A percentile compares a stretch with the other conserved stretches of the same genome.
phyloP scores from a whole-genome alignment of 164 flowering plant species.

The Annona squamosa region DNA sequence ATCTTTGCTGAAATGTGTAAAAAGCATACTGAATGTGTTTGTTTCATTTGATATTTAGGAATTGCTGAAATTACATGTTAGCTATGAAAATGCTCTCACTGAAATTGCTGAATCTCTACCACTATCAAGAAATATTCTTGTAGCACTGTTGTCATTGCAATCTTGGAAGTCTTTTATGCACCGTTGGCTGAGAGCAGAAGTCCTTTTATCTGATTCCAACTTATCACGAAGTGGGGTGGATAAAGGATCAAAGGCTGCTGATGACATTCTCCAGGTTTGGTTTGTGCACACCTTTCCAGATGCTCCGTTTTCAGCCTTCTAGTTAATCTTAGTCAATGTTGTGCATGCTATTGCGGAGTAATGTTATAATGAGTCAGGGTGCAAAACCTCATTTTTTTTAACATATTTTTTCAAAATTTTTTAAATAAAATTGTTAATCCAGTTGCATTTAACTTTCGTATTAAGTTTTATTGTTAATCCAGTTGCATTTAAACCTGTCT shows the following conservation, averaged over 20 bases:
- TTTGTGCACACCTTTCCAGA: neutral
- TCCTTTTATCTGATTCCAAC: slow-evolving; percentile 35
- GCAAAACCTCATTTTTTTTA: no score
- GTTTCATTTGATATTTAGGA: slow-evolving; percentile 27
- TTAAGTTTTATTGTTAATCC: no score
- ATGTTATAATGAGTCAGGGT: no score
- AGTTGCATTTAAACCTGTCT: no score
- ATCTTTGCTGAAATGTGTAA: neutral
- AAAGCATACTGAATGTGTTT: slow-evolving; percentile 1
- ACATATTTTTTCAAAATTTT: no score
- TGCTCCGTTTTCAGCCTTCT: neutral
- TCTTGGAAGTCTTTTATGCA: slow-evolving; percentile 90
- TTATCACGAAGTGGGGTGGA: slow-evolving; percentile 25
- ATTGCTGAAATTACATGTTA: slow-evolving; percentile 31
- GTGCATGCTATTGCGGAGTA: neutral
- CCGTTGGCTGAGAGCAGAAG: slow-evolving; percentile 58
- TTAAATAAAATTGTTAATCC: no score
- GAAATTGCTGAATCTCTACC: slow-evolving; percentile 71
- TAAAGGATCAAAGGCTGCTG: slow-evolving; percentile 61
- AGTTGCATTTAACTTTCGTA: no score
- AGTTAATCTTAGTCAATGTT: neutral
- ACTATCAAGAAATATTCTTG: slow-evolving; percentile 69
- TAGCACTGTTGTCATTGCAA: slow-evolving; percentile 75
- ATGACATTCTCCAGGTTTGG: slow-evolving; percentile 68
- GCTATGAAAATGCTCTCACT: slow-evolving; percentile 46